Evolutionary conservation across 495 filamentous ascomycete genomes (phyloP).

Genomic region (Clohesyomyces aquaticus): DNA sequence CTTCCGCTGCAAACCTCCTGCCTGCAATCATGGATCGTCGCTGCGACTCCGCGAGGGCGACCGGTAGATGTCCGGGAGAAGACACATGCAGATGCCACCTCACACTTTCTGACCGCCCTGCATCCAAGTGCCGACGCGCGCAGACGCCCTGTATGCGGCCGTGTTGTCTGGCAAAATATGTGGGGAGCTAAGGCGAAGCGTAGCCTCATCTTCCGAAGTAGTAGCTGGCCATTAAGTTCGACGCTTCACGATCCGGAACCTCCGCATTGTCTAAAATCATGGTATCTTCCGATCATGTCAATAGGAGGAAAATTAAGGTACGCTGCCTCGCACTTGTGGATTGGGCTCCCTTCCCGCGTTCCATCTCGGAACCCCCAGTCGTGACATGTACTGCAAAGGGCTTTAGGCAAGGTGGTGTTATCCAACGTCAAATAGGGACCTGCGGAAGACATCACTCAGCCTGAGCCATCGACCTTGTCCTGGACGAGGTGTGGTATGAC

Average conservation of each 20-base stretch:
- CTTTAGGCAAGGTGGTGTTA: constrained; percentile 24
- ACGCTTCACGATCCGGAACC: background rate
- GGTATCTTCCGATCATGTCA: too few relatives aligned
- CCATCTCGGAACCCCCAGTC: constrained; percentile 5
- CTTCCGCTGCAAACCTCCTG: constrained; percentile 12
- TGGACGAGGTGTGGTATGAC: too few relatives aligned
- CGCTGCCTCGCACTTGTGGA: constrained; percentile 11
- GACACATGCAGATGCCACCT: constrained; percentile 5
- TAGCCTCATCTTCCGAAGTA: constrained; percentile 9
- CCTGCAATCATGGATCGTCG: too few relatives aligned
- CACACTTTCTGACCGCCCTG: constrained; percentile 8
- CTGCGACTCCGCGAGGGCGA: constrained; percentile 12
- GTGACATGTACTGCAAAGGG: constrained; percentile 2
- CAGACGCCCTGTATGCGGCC: too few relatives aligned
- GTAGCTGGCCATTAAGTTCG: constrained; percentile 2
- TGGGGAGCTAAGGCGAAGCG: too few relatives aligned
- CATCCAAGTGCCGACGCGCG: constrained; percentile 3
- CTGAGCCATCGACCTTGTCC: constrained; percentile 7
- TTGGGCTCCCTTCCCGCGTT: constrained; percentile 12
- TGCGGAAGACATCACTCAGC: constrained; percentile 7
- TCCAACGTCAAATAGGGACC: constrained; percentile 25
- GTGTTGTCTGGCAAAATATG: constrained; percentile 3
- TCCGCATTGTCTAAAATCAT: too few relatives aligned
- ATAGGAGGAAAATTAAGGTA: too few relatives aligned
- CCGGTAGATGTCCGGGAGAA: constrained; percentile 30